Evolutionary conservation across 2,329 filamentous ascomycete genomes (phyloP).

Genomic region (Fusarium stilboides): DNA sequence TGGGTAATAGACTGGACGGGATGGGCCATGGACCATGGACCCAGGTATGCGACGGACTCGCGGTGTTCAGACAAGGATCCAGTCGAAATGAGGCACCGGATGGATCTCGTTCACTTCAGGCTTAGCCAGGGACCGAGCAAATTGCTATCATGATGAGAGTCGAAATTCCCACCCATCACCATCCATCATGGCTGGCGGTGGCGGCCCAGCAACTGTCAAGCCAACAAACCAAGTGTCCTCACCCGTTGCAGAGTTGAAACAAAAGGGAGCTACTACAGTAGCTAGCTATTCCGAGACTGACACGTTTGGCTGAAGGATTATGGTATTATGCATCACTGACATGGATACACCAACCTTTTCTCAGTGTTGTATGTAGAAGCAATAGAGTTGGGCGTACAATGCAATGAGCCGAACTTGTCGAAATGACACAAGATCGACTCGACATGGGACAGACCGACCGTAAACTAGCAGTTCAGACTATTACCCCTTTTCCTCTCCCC

Average conservation of each 20-base stretch:
- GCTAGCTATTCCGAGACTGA: conserved; percentile 15
- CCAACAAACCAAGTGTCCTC: conserved; percentile 31
- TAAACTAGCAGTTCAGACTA: conserved; percentile 21
- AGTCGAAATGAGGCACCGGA: conserved; percentile 48
- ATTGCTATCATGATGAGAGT: conserved; percentile 39
- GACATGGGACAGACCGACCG: conserved; percentile 35
- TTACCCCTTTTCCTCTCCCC: conserved; percentile 21
- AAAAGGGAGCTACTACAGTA: conserved; percentile 15
- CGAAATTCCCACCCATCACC: conserved; percentile 35
- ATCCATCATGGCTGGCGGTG: conserved; percentile 18
- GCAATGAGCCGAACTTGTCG: conserved; percentile 11
- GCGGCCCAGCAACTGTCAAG: conserved; percentile 29
- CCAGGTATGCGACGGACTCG: conserved; percentile 28
- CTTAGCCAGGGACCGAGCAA: conserved; percentile 42
- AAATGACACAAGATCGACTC: conserved; percentile 33
- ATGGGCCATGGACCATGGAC: neutral
- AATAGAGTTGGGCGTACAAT: neutral
- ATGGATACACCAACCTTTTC: conserved; percentile 2
- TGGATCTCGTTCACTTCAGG: conserved; percentile 48
- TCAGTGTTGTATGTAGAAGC: neutral
- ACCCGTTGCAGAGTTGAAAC: conserved; percentile 35
- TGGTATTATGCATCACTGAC: conserved; percentile 1
- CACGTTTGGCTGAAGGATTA: conserved; percentile 25
- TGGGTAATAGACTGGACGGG: conserved; percentile 27
- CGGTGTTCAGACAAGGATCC: conserved; percentile 31